Conservation (phyloP, 345 rosid genomes). For the Clarkia xantiana region DNA sequence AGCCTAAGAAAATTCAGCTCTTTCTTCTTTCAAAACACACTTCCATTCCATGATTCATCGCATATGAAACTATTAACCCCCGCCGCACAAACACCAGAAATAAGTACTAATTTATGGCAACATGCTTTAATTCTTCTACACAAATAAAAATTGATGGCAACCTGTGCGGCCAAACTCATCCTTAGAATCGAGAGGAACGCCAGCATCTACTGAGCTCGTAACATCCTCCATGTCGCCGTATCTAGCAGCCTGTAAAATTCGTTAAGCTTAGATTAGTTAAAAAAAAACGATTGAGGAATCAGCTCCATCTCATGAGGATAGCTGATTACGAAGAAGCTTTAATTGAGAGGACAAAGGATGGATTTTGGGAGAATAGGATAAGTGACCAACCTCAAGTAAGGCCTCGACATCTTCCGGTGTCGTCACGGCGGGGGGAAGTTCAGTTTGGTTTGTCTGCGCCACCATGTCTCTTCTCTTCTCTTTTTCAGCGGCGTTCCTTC, state of each 20-base stretch:
- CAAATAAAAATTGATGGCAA: neutral
- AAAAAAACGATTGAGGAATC: neutral
- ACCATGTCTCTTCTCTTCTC: slow-evolving; percentile 19
- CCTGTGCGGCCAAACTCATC: slow-evolving; percentile 85
- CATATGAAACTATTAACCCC: too few species aligned
- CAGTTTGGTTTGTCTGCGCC: slow-evolving; percentile 16
- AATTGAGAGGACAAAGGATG: neutral
- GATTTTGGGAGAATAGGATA: neutral
- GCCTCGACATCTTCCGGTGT: slow-evolving; percentile 35
- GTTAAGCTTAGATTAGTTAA: neutral
- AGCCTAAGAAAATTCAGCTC: neutral
- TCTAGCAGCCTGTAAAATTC: slow-evolving; percentile 67
- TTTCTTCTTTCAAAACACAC: too few species aligned
- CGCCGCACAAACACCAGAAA: too few species aligned
- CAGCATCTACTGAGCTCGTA: slow-evolving; percentile 36
- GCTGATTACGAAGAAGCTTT: neutral
- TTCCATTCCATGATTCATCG: too few species aligned
- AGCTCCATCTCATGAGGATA: too few species aligned
- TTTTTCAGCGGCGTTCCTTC: too few species aligned
- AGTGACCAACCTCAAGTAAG: slow-evolving; percentile 38
- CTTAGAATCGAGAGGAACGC: slow-evolving; percentile 60
- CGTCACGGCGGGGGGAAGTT: slow-evolving; percentile 8
- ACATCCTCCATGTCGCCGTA: slow-evolving; percentile 68
- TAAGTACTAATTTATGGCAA: neutral
- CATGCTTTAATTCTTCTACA: neutral